Evolutionary conservation across 352 stramenopile genomes (phyloP).

Genomic region (Hyaloperonospora arabidopsidis): DNA sequence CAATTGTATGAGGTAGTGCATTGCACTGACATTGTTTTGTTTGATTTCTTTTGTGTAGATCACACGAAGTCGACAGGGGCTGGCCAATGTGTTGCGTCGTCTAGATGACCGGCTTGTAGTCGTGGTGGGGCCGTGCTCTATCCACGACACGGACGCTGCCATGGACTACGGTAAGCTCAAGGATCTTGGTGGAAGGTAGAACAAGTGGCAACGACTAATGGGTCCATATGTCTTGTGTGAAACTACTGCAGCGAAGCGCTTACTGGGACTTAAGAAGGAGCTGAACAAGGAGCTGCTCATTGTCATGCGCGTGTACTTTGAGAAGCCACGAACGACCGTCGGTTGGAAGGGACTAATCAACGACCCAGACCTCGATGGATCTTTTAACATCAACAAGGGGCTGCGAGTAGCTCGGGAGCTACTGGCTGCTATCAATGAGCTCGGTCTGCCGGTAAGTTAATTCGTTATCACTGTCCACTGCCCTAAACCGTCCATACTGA

Average conservation of each 20-base stretch:
- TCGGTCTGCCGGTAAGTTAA: slow-evolving; percentile 51
- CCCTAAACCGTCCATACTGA: slow-evolving; percentile 1
- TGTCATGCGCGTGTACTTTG: slow-evolving; percentile 89
- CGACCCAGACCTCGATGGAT: slow-evolving; percentile 83
- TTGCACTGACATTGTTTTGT: background rate
- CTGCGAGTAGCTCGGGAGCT: slow-evolving; percentile 76
- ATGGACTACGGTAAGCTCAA: slow-evolving; percentile 65
- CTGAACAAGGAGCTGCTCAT: slow-evolving; percentile 80
- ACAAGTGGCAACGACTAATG: background rate
- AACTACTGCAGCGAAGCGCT: slow-evolving; percentile 38
- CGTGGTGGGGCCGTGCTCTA: slow-evolving; percentile 83
- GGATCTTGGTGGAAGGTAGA: too few relatives aligned
- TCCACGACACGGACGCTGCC: slow-evolving; percentile 81
- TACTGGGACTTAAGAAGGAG: slow-evolving; percentile 62
- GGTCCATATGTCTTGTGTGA: slow-evolving; percentile 3
- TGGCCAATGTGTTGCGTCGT: slow-evolving; percentile 68
- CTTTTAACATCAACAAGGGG: slow-evolving; percentile 90
- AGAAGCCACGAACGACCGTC: slow-evolving; percentile 86
- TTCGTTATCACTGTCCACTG: background rate
- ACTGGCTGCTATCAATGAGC: slow-evolving; percentile 79
- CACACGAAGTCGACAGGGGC: slow-evolving; percentile 57
- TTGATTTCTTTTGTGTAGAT: slow-evolving; percentile 26
- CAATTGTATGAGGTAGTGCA: background rate
- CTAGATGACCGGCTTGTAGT: slow-evolving; percentile 81
- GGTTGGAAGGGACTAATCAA: slow-evolving; percentile 90